Evolutionary conservation across 768 basidiomycete species (phyloP).

Genomic region (Mrakia blollopis): DNA sequence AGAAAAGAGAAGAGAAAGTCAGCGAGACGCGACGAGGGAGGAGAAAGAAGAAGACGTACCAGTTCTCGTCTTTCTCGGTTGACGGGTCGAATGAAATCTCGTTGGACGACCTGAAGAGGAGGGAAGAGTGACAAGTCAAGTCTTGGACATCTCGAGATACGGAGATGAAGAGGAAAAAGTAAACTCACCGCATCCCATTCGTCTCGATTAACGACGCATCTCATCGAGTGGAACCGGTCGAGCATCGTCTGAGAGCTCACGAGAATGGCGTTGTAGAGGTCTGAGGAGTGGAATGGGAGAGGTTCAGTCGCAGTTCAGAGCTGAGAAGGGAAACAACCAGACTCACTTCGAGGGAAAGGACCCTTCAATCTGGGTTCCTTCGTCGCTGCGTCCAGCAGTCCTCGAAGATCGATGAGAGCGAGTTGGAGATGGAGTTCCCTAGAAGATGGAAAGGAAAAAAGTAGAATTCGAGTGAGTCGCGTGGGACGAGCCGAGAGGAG

Average conservation of each 20-base stretch:
- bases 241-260: constrained; percentile 48
- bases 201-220: constrained; percentile 91
- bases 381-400: constrained; percentile 76
- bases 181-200: constrained; percentile 55
- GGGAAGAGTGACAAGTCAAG: not conserved
- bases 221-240: constrained; percentile 76
- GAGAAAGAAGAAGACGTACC: constrained; percentile 35
- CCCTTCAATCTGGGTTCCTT: constrained; percentile 95
- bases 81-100: constrained; percentile 85
- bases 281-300: not conserved
- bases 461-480: not conserved
- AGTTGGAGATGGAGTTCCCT: constrained; percentile 96
- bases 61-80: constrained; percentile 85
- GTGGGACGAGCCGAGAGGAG: constrained; percentile 14
- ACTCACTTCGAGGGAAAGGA: constrained; percentile 67
- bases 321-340: not conserved
- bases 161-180: constrained; percentile 14
- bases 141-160: not conserved
- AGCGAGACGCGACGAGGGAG: not conserved
- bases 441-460: not conserved
- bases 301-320: too few relatives aligned
- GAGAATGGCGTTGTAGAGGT: constrained; percentile 61
- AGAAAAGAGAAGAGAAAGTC: not conserved
- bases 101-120: constrained; percentile 60
- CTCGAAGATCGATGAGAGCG: constrained; percentile 78